A percentile compares a stretch with the other conserved stretches of the same genome.
phyloP scores from a whole-genome alignment of 2,329 filamentous ascomycete genomes.

The Alternaria arbusti region DNA sequence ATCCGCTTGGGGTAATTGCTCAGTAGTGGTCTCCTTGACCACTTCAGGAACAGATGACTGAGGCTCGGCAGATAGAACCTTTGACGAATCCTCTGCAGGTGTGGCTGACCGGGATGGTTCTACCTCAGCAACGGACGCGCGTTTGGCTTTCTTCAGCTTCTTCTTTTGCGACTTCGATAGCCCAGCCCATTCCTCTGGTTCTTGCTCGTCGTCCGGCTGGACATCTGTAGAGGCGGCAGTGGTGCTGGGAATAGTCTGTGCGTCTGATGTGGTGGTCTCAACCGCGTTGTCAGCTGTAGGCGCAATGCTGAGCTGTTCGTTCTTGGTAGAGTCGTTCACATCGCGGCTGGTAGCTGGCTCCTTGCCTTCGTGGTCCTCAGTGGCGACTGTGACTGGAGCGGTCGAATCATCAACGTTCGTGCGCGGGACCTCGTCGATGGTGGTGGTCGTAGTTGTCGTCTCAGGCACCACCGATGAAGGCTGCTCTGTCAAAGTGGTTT shows the following conservation, averaged over 20 bases:
- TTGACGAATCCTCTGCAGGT: constrained; percentile 8
- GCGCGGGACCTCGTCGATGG: background rate
- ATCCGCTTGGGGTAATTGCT: background rate
- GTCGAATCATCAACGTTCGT: background rate
- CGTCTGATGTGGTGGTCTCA: background rate
- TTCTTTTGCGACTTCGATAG: constrained; percentile 38
- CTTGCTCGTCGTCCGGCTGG: constrained; percentile 5
- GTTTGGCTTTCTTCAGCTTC: constrained; percentile 39
- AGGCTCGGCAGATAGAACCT: constrained; percentile 7
- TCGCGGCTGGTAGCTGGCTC: background rate
- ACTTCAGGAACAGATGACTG: background rate
- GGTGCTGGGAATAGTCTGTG: background rate
- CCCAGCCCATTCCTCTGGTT: constrained; percentile 17
- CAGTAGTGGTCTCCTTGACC: background rate
- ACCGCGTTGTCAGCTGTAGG: background rate
- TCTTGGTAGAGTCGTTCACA: background rate
- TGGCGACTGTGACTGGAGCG: background rate
- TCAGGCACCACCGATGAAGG: background rate
- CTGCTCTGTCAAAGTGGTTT: background rate
- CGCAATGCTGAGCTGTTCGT: background rate
- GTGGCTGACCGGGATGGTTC: constrained; percentile 17
- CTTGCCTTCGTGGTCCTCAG: background rate
- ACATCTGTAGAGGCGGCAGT: background rate
- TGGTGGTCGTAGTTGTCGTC: background rate
- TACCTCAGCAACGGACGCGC: constrained; percentile 20